Percentiles rank a stretch among this genome's conserved stretches.
Evolutionary conservation across 208 protist species (phyloP).

Genomic region (Leishmania amazonensis): DNA sequence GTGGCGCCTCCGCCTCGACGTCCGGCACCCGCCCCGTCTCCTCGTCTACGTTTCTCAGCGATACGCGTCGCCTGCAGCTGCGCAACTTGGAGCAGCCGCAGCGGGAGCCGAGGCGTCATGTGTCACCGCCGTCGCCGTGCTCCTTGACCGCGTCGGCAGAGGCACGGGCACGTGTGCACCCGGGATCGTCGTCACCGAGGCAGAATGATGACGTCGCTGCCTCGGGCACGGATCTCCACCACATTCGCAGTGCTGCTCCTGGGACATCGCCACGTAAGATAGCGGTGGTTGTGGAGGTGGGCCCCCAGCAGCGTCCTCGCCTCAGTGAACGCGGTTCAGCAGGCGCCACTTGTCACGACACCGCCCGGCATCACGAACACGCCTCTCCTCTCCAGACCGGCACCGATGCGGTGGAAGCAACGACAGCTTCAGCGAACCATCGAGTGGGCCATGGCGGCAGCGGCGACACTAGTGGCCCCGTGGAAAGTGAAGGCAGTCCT

Average conservation of each 20-base stretch:
- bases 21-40: neutral
- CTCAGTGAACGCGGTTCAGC: neutral
- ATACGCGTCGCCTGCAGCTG: conserved; percentile 12
- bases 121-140: neutral
- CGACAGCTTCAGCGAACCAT: neutral
- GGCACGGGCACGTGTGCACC: neutral
- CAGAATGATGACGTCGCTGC: neutral
- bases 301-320: neutral
- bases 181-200: neutral
- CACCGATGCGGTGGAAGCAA: neutral
- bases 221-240: neutral
- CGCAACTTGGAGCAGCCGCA: neutral
- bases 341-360: neutral
- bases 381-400: neutral
- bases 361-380: neutral
- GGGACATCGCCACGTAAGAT: neutral
- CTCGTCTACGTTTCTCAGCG: conserved; percentile 2
- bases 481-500: neutral
- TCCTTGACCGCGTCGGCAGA: neutral
- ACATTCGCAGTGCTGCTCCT: neutral
- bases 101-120: neutral
- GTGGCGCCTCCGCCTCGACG: neutral
- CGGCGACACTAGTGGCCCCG: neutral
- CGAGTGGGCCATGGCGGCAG: neutral
- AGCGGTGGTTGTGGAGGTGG: neutral